Base-by-base conservation (phyloP, 2,329 filamentous ascomycete species). In the Aureobasidium zeae region DNA sequence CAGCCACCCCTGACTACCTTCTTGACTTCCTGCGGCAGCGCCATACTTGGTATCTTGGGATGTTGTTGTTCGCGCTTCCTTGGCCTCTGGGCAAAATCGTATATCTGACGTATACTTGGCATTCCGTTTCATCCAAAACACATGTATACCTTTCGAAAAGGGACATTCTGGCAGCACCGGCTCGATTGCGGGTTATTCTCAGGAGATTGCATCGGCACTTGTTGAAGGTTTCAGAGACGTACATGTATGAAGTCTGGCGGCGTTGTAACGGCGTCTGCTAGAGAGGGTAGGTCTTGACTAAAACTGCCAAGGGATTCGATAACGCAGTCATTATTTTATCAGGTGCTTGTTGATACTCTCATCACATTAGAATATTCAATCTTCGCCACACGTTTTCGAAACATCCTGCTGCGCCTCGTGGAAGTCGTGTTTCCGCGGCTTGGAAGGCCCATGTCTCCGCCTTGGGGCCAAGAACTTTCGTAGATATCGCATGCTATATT, bases 401-500 rank as follows among this genome's bases (percentile, higher is more conserved):
- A 26, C 30, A 28, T 17, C 30, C 25, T 39, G 36, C 36, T 39
- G 36, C 36, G 26, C 39, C 29, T 43, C 21, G n/a, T 26, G 38
- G 21, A 9, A 10, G 11, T 32, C 30, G n/a, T 17, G 15, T 17
- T 17, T 5, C 7, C 17, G 26, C 22, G n/a, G 33, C 39, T 43
- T 43, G 39, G 30, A 21, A 24, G 26, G 22, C 34, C n/a, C 30
- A 13, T 43, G 30, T 21, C 33, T 43, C 34, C 39, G 22, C 34
- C 30, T 43, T 43, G 30, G 39, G 24, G 39, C 39, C 39, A 43
- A 43, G 39, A 24, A 26, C 29, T 43, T 7, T 34, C n/a, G 22
- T 34, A 26, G 28, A 42, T 19, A 26, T 16, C 15, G 29, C 29
- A 21, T 20, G 12, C 20, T 17, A 17, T 25, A 39, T 22, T 15